Base-by-base conservation (phyloP, 2,329 filamentous ascomycete genomes). In the Chrysoporthe puriensis region DNA sequence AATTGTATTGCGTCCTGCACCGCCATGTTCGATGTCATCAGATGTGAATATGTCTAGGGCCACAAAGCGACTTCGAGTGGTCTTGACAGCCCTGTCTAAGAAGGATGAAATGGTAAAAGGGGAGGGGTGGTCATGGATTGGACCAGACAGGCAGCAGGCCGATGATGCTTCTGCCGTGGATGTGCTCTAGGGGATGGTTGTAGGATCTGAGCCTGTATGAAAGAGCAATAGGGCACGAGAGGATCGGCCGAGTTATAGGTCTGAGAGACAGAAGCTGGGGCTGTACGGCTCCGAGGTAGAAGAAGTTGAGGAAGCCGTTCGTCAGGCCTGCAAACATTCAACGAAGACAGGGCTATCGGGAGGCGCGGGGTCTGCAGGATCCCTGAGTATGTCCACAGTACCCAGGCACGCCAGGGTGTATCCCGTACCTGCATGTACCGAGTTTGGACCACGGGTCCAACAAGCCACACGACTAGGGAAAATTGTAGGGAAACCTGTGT, bases 1-100 rank as follows among this genome's bases (percentile, higher is more conserved):
- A 87, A 78, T 43, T 76, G 75, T 0, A 77, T 68, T 2, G 83
- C 68, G 21, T 69, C 76, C 65, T 73, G 79, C 18, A 77, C 72
- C n/a, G 67, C 21, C 66, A 70, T 72, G 54, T 54, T 67, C 43
- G 36, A 40, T 40, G 8, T 16, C 5, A 14, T 58, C n/a, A 14
- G 7, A 5, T 58, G 34, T 54, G 26, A 54, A 34, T 5, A 2
- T 4, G 13, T 54, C 5, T 13, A 7, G 13, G 21, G 13, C 50
- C 26, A 34, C 50, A 21, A 32, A 13, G 13, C 13, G 50, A 21
- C 13, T 34, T 16, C 11, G 11, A 16, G 16, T 14, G 32, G 26
- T 34, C 50, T 16, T 54, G 21, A 16, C 21, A 26, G 4, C 26
- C 13, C 50, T 40, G 21, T 54, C 26, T 52, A 21, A 34, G 14